These are phyloP conservation scores for Neurospora discreta DNA, from an alignment of 495 filamentous ascomycete species.

Conservation along the genomic window DNA sequence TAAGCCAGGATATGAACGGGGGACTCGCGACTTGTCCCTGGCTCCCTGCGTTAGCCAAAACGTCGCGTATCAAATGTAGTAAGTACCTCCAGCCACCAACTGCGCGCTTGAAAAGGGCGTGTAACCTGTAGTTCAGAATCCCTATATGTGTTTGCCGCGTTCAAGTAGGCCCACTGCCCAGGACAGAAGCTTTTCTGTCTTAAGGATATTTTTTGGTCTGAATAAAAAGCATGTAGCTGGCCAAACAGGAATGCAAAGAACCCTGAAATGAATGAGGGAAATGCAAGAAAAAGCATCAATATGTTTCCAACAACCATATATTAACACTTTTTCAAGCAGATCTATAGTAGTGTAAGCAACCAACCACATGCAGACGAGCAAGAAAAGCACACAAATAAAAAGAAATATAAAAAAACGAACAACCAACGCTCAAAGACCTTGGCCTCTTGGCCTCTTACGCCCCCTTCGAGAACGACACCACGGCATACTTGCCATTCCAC, in stretches of 20 bases:
- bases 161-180: background rate
- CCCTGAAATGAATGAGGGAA: background rate
- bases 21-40: background rate
- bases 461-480: conserved; percentile 66
- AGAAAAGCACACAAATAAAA: background rate
- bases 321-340: background rate
- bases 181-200: background rate
- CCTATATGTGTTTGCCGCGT: background rate
- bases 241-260: background rate
- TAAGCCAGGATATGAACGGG: background rate
- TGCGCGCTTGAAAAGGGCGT: background rate
- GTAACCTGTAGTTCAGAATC: background rate
- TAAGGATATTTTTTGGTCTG: background rate
- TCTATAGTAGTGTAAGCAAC: background rate
- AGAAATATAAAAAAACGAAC: background rate
- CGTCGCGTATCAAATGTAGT: background rate
- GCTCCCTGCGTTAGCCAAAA: background rate
- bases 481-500: conserved; percentile 95
- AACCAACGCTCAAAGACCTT: background rate
- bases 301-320: background rate
- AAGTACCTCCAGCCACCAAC: background rate
- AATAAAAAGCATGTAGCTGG: background rate
- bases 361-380: background rate
- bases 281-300: background rate
- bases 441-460: conserved; percentile 4